Percentiles rank a stretch among this genome's conserved stretches.
Evolutionary conservation across 148 eudicot species (phyloP).

Genomic region (Fagopyrum homotropicum): DNA sequence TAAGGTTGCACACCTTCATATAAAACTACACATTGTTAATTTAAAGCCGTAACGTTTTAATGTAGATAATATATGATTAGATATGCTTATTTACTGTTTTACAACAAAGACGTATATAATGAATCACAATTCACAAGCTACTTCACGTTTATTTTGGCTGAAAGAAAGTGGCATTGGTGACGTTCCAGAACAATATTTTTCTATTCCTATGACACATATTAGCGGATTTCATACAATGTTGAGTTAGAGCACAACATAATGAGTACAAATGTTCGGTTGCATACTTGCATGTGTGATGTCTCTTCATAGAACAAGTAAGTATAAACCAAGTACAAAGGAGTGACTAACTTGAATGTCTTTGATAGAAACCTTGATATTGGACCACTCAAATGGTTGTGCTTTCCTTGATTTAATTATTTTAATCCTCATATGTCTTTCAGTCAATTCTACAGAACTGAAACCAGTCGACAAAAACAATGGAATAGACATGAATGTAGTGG

Average conservation of each 20-base stretch:
- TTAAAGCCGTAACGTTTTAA: background rate
- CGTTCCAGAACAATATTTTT: constrained; percentile 67
- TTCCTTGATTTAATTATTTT: too few species aligned
- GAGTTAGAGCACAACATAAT: constrained; percentile 12
- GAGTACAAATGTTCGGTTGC: background rate
- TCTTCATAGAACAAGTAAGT: background rate
- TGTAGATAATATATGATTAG: background rate
- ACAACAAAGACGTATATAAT: background rate
- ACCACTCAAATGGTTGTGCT: too few species aligned
- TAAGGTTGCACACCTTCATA: constrained; percentile 16
- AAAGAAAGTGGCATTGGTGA: constrained; percentile 63
- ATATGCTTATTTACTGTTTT: background rate
- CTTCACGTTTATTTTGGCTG: constrained; percentile 46
- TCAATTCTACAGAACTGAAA: too few species aligned
- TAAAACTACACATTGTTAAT: background rate
- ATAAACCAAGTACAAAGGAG: background rate
- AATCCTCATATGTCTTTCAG: too few species aligned
- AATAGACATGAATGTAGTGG: too few species aligned
- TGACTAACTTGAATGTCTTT: background rate
- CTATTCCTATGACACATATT: constrained; percentile 69
- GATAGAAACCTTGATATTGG: too few species aligned
- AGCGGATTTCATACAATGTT: constrained; percentile 82
- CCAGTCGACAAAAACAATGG: too few species aligned
- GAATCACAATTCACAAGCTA: constrained; percentile 22
- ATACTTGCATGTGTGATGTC: background rate